Evolutionary conservation across 2,329 filamentous ascomycete species (phyloP).

Genomic region (Fusarium musae): DNA sequence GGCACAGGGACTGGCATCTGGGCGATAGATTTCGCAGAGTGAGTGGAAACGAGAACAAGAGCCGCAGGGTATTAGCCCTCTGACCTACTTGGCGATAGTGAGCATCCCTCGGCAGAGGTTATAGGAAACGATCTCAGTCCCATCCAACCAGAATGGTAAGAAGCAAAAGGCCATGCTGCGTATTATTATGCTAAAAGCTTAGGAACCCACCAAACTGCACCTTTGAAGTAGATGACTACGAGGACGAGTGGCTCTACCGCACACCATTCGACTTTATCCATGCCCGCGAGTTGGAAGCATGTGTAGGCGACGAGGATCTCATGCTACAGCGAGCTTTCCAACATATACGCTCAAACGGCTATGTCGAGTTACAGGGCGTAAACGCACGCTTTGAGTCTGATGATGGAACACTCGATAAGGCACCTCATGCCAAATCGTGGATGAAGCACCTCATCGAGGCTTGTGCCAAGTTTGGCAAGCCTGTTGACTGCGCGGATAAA

Average conservation of each 20-base stretch:
- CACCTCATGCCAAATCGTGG: slow-evolving; percentile 1
- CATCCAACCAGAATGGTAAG: slow-evolving; percentile 27
- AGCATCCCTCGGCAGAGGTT: slow-evolving; percentile 19
- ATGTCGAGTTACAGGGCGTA: slow-evolving; percentile 15
- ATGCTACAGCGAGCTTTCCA: background rate
- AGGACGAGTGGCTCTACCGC: slow-evolving; percentile 23
- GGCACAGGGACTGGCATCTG: slow-evolving; percentile 31
- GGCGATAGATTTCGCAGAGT: slow-evolving; percentile 34
- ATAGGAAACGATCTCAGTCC: slow-evolving; percentile 28
- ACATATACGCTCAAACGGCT: background rate
- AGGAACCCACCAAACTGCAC: slow-evolving; percentile 27
- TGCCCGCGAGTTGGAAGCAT: slow-evolving; percentile 21
- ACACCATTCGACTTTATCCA: slow-evolving; percentile 20
- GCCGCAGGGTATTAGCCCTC: background rate
- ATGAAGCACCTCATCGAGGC: slow-evolving; percentile 7
- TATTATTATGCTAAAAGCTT: rapidly evolving
- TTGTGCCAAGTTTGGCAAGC: slow-evolving; percentile 25
- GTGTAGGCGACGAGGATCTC: background rate
- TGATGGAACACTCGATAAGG: slow-evolving; percentile 9
- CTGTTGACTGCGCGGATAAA: background rate
- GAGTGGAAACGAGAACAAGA: background rate
- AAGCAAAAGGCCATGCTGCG: rapidly evolving
- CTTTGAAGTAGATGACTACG: slow-evolving; percentile 25
- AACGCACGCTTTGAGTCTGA: slow-evolving; percentile 4
- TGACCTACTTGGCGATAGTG: background rate